phyloP scores from a whole-genome alignment of 1,284 basidiomycete species.

The Boletellus deceptivus region DNA sequence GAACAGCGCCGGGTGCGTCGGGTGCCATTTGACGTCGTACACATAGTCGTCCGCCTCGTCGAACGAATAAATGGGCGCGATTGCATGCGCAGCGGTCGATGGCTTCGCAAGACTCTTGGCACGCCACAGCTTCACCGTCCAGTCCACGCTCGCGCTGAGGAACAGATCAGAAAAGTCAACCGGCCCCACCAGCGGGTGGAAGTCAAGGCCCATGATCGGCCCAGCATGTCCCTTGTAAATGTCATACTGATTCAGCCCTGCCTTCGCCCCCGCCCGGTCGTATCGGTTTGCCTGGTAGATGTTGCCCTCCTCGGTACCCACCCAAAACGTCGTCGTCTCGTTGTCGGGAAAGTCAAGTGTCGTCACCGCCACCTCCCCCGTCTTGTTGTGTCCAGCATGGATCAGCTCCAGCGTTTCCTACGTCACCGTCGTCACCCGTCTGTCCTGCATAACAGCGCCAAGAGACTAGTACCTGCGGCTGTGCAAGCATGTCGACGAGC shows the following conservation, averaged over 20 bases:
- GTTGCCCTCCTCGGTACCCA: slow-evolving; percentile 97
- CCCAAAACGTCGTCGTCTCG: slow-evolving; percentile 94
- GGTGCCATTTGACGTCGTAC: slow-evolving; percentile 99
- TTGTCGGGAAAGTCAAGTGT: slow-evolving; percentile 90
- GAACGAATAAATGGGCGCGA: slow-evolving; percentile 83
- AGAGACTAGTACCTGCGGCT: slow-evolving; percentile 71
- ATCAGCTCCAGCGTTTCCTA: slow-evolving; percentile 89
- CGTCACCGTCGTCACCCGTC: slow-evolving; percentile 4
- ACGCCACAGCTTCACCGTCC: slow-evolving; percentile 96
- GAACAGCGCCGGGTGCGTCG: slow-evolving; percentile 90
- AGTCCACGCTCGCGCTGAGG: slow-evolving; percentile 88
- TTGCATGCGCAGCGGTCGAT: slow-evolving; percentile 53
- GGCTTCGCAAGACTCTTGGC: slow-evolving; percentile 59
- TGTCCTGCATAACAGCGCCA: not conserved
- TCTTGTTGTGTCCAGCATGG: slow-evolving; percentile 89
- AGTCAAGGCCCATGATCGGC: slow-evolving; percentile 90
- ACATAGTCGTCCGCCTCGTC: slow-evolving; percentile 98
- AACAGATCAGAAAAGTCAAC: slow-evolving; percentile 97
- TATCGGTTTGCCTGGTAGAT: slow-evolving; percentile 95
- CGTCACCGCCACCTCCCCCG: slow-evolving; percentile 93
- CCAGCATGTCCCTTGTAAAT: slow-evolving; percentile 92
- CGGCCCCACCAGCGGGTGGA: slow-evolving; percentile 88
- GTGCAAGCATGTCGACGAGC: slow-evolving; percentile 97
- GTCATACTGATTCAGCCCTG: slow-evolving; percentile 88
- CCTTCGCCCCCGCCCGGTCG: slow-evolving; percentile 94